Percentiles rank a stretch among this genome's conserved stretches.
These are phyloP conservation scores for Thalassiosira mediterranea DNA, from an alignment of 352 stramenopile genomes.

Conservation along the genomic window DNA sequence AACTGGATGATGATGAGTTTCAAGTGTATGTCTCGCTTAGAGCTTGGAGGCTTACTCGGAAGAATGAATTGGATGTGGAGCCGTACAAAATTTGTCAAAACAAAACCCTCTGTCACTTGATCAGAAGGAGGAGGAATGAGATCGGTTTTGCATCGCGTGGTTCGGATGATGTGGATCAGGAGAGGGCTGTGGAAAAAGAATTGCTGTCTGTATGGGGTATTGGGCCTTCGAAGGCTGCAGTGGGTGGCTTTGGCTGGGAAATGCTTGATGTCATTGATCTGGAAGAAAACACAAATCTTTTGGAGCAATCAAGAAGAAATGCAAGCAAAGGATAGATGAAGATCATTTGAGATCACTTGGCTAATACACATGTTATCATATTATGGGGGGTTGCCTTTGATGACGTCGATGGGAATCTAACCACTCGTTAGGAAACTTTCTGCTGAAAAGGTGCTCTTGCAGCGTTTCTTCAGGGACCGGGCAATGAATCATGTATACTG, in stretches of 20 bases:
- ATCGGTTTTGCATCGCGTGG: slow-evolving; percentile 12
- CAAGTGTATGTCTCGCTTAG: slow-evolving; percentile 43
- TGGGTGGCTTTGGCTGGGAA: slow-evolving; percentile 45
- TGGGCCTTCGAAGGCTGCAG: slow-evolving; percentile 41
- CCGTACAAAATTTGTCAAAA: slow-evolving; percentile 65
- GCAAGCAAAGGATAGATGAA: slow-evolving; percentile 8
- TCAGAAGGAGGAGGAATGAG: slow-evolving; percentile 46
- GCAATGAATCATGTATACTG: slow-evolving; percentile 21
- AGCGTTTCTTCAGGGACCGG: slow-evolving; percentile 9
- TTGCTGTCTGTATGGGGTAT: slow-evolving; percentile 54
- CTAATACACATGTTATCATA: no score
- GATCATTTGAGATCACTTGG: no score
- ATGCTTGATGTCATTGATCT: slow-evolving; percentile 36
- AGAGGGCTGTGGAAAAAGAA: slow-evolving; percentile 29
- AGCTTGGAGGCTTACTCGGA: slow-evolving; percentile 38
- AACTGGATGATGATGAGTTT: slow-evolving; percentile 56
- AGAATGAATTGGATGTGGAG: slow-evolving; percentile 55
- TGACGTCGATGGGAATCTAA: neutral
- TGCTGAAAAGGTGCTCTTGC: neutral
- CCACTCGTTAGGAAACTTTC: slow-evolving; percentile 20
- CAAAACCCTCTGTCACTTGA: slow-evolving; percentile 47
- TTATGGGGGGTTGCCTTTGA: no score
- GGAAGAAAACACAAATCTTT: slow-evolving; percentile 20
- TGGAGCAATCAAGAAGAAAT: slow-evolving; percentile 22
- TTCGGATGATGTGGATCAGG: neutral